These are phyloP conservation scores for Colletotrichum horii DNA, from an alignment of 2,329 filamentous ascomycete species.

Conservation along the genomic window DNA sequence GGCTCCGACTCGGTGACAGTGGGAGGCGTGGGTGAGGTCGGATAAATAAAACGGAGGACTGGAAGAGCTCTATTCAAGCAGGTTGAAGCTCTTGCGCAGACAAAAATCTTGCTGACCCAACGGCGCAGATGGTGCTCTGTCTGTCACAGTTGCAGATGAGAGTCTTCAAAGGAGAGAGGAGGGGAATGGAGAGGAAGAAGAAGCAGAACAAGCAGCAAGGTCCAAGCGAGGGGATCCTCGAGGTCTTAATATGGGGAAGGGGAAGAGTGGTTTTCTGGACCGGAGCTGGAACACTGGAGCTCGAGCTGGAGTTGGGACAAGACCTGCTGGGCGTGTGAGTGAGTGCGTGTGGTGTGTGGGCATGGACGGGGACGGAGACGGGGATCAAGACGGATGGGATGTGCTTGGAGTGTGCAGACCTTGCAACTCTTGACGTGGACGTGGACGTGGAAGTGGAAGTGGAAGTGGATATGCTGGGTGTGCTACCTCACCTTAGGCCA, in stretches of 20 bases:
- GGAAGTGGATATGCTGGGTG: constrained; percentile 12
- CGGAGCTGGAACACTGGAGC: not conserved
- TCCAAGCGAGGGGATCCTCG: constrained; percentile 18
- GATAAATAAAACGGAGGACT: not conserved
- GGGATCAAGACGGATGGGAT: not conserved
- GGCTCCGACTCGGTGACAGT: not conserved
- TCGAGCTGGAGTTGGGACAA: not conserved
- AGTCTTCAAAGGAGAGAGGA: not conserved
- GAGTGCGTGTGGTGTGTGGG: not conserved
- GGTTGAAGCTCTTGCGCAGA: not conserved
- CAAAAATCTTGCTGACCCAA: not conserved
- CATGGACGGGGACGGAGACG: not conserved
- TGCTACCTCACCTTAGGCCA: not conserved
- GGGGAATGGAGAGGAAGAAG: not conserved
- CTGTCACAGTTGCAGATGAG: not conserved
- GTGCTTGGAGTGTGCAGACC: not conserved
- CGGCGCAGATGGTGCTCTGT: not conserved
- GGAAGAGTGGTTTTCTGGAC: constrained; percentile 10
- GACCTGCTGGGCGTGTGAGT: not conserved
- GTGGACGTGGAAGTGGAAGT: not conserved
- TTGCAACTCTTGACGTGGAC: not conserved
- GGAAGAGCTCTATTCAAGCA: not conserved
- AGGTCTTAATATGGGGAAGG: constrained; percentile 21
- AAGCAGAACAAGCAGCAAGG: not conserved
- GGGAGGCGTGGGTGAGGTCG: not conserved